These are phyloP conservation scores for Grosmannia serpens DNA, from an alignment of 2,329 filamentous ascomycete species.

Conservation along the genomic window DNA sequence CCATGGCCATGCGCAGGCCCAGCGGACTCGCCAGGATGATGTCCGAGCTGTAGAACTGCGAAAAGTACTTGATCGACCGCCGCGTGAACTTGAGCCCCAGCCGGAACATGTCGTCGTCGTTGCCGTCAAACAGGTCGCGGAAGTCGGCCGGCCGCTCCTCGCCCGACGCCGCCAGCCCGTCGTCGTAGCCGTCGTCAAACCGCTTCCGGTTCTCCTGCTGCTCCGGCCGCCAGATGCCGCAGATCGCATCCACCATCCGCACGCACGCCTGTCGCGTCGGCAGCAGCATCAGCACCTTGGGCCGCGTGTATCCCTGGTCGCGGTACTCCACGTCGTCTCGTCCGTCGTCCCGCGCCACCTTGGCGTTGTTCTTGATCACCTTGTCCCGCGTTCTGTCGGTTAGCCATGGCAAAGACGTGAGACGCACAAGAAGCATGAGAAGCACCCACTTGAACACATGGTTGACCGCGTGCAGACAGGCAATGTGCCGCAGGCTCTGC, in stretches of 20 bases:
- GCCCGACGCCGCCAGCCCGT: conserved; percentile 39
- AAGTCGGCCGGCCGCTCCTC: conserved; percentile 73
- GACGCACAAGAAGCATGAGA: not conserved
- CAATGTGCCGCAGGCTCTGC: conserved; percentile 54
- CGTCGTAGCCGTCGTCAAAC: conserved; percentile 73
- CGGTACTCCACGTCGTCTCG: conserved; percentile 60
- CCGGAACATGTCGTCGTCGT: conserved; percentile 95
- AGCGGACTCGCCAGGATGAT: conserved; percentile 87
- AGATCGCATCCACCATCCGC: conserved; percentile 65
- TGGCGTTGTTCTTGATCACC: conserved; percentile 85
- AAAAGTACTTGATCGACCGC: conserved; percentile 90
- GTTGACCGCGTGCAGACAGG: conserved; percentile 77
- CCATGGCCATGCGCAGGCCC: conserved; percentile 81
- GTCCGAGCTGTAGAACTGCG: conserved; percentile 92
- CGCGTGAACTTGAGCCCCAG: conserved; percentile 94
- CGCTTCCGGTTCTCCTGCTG: conserved; percentile 93
- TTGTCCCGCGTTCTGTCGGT: conserved; percentile 62
- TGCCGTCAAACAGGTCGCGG: conserved; percentile 78
- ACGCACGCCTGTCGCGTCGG: conserved; percentile 83
- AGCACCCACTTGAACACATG: conserved; percentile 68
- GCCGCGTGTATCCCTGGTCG: conserved; percentile 91
- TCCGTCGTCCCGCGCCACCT: conserved; percentile 47
- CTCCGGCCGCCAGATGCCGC: conserved; percentile 64
- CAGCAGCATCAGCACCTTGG: conserved; percentile 82
- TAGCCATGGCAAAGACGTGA: conserved; percentile 5